Evolutionary conservation across 2,329 filamentous ascomycete genomes (phyloP).

Genomic region (Cryphonectria naterciae): DNA sequence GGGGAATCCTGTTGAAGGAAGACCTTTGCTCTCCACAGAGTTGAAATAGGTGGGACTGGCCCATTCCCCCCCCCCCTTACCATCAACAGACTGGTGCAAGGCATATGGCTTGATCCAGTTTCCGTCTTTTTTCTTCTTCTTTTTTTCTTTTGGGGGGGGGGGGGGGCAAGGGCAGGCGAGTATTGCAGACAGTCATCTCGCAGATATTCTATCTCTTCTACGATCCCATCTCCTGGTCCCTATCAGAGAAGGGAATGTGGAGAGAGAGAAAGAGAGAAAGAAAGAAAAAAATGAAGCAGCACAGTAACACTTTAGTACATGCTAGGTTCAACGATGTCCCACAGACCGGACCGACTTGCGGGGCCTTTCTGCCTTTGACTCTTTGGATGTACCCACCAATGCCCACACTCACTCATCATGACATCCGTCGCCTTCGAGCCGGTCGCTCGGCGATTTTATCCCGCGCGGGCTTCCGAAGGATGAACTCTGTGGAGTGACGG

Average conservation of each 20-base stretch:
- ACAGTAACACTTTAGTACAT: not conserved
- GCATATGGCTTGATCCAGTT: not conserved
- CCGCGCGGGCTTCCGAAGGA: not conserved
- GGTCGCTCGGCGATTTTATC: not conserved
- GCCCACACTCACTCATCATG: not conserved
- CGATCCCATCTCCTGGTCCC: not conserved
- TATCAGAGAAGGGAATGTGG: not conserved
- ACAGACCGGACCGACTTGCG: conserved; percentile 1
- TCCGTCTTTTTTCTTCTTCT: no score
- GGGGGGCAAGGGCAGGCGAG: not conserved
- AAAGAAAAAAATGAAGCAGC: not conserved
- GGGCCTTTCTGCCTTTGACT: not conserved
- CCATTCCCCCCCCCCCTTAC: not conserved
- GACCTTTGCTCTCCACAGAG: not conserved
- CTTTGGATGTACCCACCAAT: not conserved
- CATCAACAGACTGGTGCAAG: not conserved
- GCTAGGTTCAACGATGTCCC: not conserved
- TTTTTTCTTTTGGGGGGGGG: no score
- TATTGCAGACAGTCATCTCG: not conserved
- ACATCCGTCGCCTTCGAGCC: not conserved
- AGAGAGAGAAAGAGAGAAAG: not conserved
- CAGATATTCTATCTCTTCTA: not conserved
- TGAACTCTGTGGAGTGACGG: not conserved
- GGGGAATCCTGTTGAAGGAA: not conserved
- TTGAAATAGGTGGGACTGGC: not conserved